Evolutionary conservation across 2,329 filamentous ascomycete species (phyloP).

Genomic region (Botrytis pseudocinerea): DNA sequence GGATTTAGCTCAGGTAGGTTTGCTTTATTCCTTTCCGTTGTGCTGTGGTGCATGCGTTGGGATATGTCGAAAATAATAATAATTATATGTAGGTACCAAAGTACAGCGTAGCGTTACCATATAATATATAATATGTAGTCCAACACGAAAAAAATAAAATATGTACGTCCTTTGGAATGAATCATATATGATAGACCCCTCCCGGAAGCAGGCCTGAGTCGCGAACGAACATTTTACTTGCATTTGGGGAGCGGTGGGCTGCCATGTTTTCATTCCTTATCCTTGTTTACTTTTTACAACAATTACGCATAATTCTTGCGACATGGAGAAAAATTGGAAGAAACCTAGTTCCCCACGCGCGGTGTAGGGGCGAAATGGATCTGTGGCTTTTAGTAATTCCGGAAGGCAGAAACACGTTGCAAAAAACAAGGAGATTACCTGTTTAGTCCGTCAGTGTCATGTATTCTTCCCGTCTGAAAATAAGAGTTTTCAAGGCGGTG

Average conservation of each 20-base stretch:
- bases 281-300: conserved; percentile 7
- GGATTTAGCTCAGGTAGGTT: not conserved
- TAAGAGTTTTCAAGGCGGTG: conserved; percentile 11
- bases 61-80: conserved; percentile 6
- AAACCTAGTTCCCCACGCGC: conserved; percentile 12
- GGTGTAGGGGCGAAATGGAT: conserved; percentile 16
- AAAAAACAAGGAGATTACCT: conserved; percentile 11
- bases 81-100: conserved; percentile 7
- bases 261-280: not conserved
- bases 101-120: not conserved
- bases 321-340: not conserved
- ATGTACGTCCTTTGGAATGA: not conserved
- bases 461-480: not conserved
- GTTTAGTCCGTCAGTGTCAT: not conserved
- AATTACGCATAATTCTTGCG: not conserved
- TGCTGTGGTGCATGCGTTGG: conserved; percentile 15
- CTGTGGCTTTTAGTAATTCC: not conserved
- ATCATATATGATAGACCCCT: conserved; percentile 23
- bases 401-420: conserved; percentile 23
- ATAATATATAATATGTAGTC: conserved; percentile 8
- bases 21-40: conserved; percentile 13
- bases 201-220: conserved; percentile 17
- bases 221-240: conserved; percentile 18
- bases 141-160: not conserved
- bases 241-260: conserved; percentile 21